Base-by-base conservation (phyloP, 108 stramenopile species). In the Skeletonema marinoi region DNA sequence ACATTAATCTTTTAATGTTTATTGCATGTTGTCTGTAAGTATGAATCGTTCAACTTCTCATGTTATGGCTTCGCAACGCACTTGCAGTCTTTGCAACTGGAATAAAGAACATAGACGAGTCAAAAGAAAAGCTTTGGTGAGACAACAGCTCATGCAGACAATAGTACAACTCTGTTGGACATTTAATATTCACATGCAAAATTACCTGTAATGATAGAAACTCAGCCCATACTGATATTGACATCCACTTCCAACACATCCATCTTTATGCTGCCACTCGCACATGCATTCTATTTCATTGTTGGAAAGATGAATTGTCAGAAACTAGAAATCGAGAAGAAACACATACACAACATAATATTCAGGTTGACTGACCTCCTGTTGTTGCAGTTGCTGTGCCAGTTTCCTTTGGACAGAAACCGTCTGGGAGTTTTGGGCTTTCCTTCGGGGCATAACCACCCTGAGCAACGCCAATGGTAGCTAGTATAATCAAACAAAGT, bases 251-350 rank as follows among this genome's bases (percentile, higher is more conserved):
- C 93, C 93, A 17, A 78, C 80, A 69, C 93, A 94, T 6, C 90
- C 91, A 68, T 89, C 82, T 62, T 87, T 87, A 70, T 89, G 86
- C 76, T 94, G 90, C 90, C 90, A 92, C 71, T 91, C 81, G 78
- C 93, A 94, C 90, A 94, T 94, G 89, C 93, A 94, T 74, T 94
- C 93, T 87, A 76, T 48, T n/a, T 50, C 51, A 42, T 39, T 36
- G 2, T 19, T 35, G 11, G 25, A 10, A 31, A 12, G 17, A 67
- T 29, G n/a, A 29, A 31, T 19, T 41, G 19, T 54, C n/a, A 74
- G 63, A 54, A 54, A 32, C 32, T 25, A 36, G 30, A 12, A 12
- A 71, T 72, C 32, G 42, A 25, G 17, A 39, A 10, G 48, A 44
- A 51, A 44, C 35, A 48, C 33, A 70, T 21, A 39, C 35, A 41